A percentile compares a stretch with the other conserved stretches of the same genome.
These are phyloP conservation scores for Plasmodium cynomolgi DNA, from an alignment of 169 alveolate genomes.

Conservation along the genomic window DNA sequence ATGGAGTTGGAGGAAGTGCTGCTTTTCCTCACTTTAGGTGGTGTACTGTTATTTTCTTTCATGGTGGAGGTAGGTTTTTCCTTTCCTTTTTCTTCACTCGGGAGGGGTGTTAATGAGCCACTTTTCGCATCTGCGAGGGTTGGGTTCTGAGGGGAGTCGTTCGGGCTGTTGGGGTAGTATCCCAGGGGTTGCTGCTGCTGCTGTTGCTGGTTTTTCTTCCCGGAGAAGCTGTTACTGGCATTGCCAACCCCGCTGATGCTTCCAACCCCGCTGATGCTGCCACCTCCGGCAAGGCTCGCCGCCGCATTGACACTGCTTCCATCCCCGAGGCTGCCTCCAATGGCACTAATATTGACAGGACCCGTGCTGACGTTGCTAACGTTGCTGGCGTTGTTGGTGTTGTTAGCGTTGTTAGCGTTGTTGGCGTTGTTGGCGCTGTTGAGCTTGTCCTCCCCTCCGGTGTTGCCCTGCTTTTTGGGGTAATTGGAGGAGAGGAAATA, in stretches of 20 bases:
- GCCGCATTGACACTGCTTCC: not conserved
- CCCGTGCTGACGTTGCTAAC: not conserved
- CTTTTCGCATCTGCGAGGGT: not conserved
- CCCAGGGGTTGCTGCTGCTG: not conserved
- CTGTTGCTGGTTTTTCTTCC: not conserved
- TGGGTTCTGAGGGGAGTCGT: not conserved
- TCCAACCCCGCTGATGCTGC: not conserved
- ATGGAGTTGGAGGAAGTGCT: constrained; percentile 26
- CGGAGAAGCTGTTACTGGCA: not conserved
- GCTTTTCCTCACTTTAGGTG: not conserved
- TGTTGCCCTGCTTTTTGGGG: constrained; percentile 36
- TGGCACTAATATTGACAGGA: not conserved
- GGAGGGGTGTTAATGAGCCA: not conserved
- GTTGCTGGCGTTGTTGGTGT: not conserved
- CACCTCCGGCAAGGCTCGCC: not conserved
- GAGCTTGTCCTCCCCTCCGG: constrained; percentile 32
- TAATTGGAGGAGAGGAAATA: constrained; percentile 59
- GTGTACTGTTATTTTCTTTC: not conserved
- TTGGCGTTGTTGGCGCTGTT: not conserved
- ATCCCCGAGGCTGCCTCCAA: not conserved
- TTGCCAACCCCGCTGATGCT: not conserved
- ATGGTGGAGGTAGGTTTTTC: not conserved
- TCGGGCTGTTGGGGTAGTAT: not conserved
- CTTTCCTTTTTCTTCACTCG: not conserved
- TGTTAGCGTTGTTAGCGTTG: not conserved